These are phyloP conservation scores for Daldinia bambusicola DNA, from an alignment of 495 filamentous ascomycete species.

Conservation along the genomic window DNA sequence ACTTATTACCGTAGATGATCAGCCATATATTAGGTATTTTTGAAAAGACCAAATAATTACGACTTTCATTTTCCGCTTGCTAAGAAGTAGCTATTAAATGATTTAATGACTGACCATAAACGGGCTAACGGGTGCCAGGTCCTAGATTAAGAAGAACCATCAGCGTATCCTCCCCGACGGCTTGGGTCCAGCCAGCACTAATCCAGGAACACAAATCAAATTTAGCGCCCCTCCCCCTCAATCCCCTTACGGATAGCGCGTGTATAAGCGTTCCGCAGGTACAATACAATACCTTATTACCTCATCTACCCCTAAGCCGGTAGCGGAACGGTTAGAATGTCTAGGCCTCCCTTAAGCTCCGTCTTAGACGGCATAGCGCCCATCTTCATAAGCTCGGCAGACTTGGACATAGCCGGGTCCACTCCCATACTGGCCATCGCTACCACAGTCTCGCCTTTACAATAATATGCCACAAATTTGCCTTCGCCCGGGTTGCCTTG, in stretches of 20 bases:
- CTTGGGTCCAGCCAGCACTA: background rate
- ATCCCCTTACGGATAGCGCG: too few relatives aligned
- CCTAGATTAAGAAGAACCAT: too few relatives aligned
- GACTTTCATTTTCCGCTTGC: too few relatives aligned
- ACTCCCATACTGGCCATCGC: constrained; percentile 91
- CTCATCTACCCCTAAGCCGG: constrained; percentile 43
- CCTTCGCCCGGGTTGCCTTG: constrained; percentile 79
- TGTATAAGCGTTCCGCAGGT: background rate
- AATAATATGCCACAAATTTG: constrained; percentile 91
- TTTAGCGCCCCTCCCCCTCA: background rate
- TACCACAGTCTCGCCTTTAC: constrained; percentile 86
- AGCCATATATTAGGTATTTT: too few relatives aligned
- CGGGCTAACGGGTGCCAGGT: too few relatives aligned
- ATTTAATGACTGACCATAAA: too few relatives aligned
- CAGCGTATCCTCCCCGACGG: too few relatives aligned
- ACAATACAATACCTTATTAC: too few relatives aligned
- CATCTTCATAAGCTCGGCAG: constrained; percentile 85
- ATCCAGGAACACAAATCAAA: constrained; percentile 14
- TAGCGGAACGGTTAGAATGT: constrained; percentile 70
- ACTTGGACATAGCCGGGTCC: constrained; percentile 87
- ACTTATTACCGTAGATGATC: too few relatives aligned
- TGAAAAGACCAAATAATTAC: too few relatives aligned
- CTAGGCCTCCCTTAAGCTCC: constrained; percentile 76
- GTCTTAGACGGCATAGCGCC: constrained; percentile 84
- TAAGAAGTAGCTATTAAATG: too few relatives aligned